Evolutionary conservation across 2,329 filamentous ascomycete genomes (phyloP).

Genomic region (Colletotrichum eleusines): DNA sequence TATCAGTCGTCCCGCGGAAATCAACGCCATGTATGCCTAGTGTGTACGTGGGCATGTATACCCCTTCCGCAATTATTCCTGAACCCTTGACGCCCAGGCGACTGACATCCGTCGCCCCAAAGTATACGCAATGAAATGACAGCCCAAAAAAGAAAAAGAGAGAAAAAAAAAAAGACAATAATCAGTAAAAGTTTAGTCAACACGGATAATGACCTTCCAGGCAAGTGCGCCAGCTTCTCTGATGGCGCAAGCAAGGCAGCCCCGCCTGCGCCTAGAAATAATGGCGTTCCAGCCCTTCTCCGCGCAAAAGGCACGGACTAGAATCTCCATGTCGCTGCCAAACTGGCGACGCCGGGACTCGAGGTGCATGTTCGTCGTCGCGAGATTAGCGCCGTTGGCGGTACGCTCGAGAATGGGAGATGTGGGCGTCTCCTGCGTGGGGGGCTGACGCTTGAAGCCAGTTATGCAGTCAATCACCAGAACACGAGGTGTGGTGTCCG

Average conservation of each 20-base stretch:
- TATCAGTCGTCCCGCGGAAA: constrained; percentile 21
- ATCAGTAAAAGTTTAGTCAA: constrained; percentile 56
- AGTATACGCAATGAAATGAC: constrained; percentile 9
- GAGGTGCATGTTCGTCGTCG: constrained; percentile 66
- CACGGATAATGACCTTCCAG: constrained; percentile 75
- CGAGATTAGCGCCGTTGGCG: constrained; percentile 54
- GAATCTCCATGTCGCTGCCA: constrained; percentile 75
- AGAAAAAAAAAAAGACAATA: not conserved
- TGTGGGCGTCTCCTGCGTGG: constrained; percentile 59
- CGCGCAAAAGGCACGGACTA: constrained; percentile 79
- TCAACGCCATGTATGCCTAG: constrained; percentile 35
- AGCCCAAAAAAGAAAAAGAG: too few relatives aligned
- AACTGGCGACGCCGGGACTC: constrained; percentile 69
- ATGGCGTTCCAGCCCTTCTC: constrained; percentile 81
- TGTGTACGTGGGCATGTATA: constrained; percentile 18
- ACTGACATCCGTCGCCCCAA: not conserved
- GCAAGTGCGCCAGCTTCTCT: constrained; percentile 79
- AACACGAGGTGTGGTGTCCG: constrained; percentile 55
- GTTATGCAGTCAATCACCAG: constrained; percentile 75
- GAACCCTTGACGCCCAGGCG: constrained; percentile 15
- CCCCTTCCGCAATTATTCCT: not conserved
- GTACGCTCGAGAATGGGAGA: constrained; percentile 60
- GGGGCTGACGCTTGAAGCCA: constrained; percentile 58
- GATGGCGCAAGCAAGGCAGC: constrained; percentile 80
- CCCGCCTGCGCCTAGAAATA: constrained; percentile 74